phyloP scores from a whole-genome alignment of 2,329 filamentous ascomycete genomes.

The Amesomyces nigricolor region DNA sequence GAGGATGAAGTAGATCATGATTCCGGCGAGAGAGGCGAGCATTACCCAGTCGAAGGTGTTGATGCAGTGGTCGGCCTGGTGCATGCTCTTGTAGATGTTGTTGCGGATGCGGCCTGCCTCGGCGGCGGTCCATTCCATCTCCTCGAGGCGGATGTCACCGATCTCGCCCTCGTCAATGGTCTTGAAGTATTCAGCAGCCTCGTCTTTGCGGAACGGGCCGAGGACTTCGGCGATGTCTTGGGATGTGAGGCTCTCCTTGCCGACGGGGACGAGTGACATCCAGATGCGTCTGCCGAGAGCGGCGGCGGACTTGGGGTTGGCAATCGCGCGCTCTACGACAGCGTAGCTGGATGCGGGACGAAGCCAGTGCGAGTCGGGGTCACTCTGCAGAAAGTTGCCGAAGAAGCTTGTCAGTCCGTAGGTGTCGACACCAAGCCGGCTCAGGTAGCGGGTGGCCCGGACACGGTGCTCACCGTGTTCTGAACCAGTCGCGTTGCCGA shows the following conservation, averaged over 20 bases:
- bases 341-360: slow-evolving; percentile 27
- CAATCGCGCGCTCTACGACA: slow-evolving; percentile 26
- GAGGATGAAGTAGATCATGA: slow-evolving; percentile 30
- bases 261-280: slow-evolving; percentile 27
- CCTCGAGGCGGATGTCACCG: slow-evolving; percentile 29
- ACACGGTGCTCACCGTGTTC: slow-evolving; percentile 23
- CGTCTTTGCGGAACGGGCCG: slow-evolving; percentile 25
- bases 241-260: slow-evolving; percentile 21
- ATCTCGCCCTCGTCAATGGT: slow-evolving; percentile 24
- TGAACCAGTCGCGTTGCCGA: slow-evolving; percentile 27
- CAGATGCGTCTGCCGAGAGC: slow-evolving; percentile 29
- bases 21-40: slow-evolving; percentile 20
- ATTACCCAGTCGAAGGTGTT: slow-evolving; percentile 31
- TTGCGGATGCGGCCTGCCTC: slow-evolving; percentile 27
- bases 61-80: slow-evolving; percentile 28
- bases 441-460: slow-evolving; percentile 26
- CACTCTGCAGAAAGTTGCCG: slow-evolving; percentile 27
- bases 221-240: slow-evolving; percentile 28
- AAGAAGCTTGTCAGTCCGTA: slow-evolving; percentile 27
- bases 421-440: slow-evolving; percentile 22
- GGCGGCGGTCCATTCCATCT: slow-evolving; percentile 27
- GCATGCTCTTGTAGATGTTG: slow-evolving; percentile 28
- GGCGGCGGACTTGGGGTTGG: slow-evolving; percentile 26
- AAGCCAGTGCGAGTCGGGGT: slow-evolving; percentile 26
- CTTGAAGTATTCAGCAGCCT: slow-evolving; percentile 24